Evolutionary conservation across 768 basidiomycete genomes (phyloP), one percentile per base, ranked within the genome.

Genomic region (Suillus bovinus): DNA sequence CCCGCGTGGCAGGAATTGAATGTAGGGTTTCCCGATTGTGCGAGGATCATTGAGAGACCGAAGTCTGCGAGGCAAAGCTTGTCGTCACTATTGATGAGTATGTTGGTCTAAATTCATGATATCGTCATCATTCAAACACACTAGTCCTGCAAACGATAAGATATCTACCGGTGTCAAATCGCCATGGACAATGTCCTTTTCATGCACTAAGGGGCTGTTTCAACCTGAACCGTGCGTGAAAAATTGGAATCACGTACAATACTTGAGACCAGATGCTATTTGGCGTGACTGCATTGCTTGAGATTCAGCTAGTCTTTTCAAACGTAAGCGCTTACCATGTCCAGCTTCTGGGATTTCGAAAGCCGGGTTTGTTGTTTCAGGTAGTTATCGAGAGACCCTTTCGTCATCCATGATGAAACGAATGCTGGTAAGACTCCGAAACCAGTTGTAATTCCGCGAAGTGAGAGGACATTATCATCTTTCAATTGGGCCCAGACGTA

Each of bases 111-210:
- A 38, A 49, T 1, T 0, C 20, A 59, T 68, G 16, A 70, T 52
- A 7, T 11, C 38, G 36, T 33, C 4, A 3, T 4, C 39, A 41
- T 7, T 38, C 42, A 46, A 13, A 5, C 13, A 55, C n/a, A n/a
- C n/a, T 36, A 38, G 16, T 16, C 5, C 8, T 9, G 20, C 13
- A n/a, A 27, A 24, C 0, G 31, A 5, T 33, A 39, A 20, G 0
- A 13, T 13, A 74, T 69, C 4, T 55, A 66, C 80, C 10, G 77
- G 73, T 63, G 79, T 79, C 20, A 81, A 54, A 52, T 81, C 80
- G 4, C 80, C 79, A 33, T 81, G 80, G 29, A 78, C 68, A 27
- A 72, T 62, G 53, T 13, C 66, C 46, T 53, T 71, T 68, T 56
- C 72, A 68, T 74, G 59, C 33, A 47, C 42, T 24, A 22, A 55